Evolutionary conservation across 306 rosid species (phyloP).

Genomic region (Quercus wislizeni): DNA sequence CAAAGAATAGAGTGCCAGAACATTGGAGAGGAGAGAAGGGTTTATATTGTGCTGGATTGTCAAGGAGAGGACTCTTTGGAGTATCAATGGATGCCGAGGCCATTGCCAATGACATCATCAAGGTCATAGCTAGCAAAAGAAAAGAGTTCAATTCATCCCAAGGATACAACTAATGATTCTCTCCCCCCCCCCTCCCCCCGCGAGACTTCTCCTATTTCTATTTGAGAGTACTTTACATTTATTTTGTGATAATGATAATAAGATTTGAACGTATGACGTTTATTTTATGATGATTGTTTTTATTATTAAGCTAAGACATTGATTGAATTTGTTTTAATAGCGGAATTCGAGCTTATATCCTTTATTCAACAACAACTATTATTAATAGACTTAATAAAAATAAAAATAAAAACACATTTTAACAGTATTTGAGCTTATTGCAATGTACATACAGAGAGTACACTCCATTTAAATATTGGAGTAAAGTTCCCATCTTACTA

Average conservation of each 20-base stretch:
- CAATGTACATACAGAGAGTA: too few relatives aligned
- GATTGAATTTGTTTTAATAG: too few relatives aligned
- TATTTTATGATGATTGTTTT: too few relatives aligned
- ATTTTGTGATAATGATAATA: too few relatives aligned
- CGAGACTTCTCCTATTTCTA: too few relatives aligned
- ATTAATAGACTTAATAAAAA: constrained; percentile 21
- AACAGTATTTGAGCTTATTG: too few relatives aligned
- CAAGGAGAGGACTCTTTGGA: constrained; percentile 52
- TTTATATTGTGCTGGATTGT: constrained; percentile 52
- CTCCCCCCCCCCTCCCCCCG: too few relatives aligned
- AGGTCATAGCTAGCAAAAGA: background rate
- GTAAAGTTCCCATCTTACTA: too few relatives aligned
- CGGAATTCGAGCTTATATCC: too few relatives aligned
- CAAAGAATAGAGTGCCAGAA: constrained; percentile 32
- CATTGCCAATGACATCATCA: constrained; percentile 39
- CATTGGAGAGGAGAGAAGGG: constrained; percentile 65
- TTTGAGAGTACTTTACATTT: background rate
- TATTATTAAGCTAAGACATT: too few relatives aligned
- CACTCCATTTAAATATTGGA: too few relatives aligned
- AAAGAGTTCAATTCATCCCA: background rate
- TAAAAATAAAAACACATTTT: background rate
- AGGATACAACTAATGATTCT: background rate
- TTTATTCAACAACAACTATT: background rate
- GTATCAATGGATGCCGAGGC: constrained; percentile 44
- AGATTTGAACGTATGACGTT: too few relatives aligned